A percentile compares a stretch with the other conserved stretches of the same genome.
Evolutionary conservation across 257 asterid species (phyloP).

Genomic region (Solanum raphanifolium): DNA sequence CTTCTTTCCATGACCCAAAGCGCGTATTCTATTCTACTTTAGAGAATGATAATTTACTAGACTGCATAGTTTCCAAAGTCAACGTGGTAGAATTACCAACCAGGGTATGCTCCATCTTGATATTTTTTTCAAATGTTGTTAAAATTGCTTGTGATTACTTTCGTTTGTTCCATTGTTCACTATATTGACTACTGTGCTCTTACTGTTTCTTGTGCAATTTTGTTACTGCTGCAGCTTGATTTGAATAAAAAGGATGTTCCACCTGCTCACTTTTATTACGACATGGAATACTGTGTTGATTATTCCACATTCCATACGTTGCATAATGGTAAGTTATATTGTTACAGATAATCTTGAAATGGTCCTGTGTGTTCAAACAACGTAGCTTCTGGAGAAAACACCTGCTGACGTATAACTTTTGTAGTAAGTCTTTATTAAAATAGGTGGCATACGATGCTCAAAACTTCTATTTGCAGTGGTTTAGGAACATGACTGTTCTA

Average conservation of each 20-base stretch:
- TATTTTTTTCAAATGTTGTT: background rate
- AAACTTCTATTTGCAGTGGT: background rate
- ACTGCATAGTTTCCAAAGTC: conserved; percentile 80
- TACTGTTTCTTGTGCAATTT: background rate
- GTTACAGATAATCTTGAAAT: background rate
- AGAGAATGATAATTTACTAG: conserved; percentile 66
- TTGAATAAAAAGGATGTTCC: conserved; percentile 16
- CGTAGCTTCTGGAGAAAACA: background rate
- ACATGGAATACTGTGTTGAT: conserved; percentile 80
- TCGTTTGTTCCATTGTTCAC: background rate
- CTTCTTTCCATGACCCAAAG: conserved; percentile 51
- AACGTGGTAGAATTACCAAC: conserved; percentile 36
- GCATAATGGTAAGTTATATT: conserved; percentile 34
- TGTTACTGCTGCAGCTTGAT: conserved; percentile 29
- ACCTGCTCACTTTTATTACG: conserved; percentile 59
- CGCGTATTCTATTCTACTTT: conserved; percentile 76
- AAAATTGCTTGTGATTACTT: background rate
- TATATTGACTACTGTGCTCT: background rate
- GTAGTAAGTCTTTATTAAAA: background rate
- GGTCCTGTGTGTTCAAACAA: background rate
- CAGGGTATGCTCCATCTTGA: conserved; percentile 29
- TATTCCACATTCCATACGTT: conserved; percentile 69
- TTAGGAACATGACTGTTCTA: background rate
- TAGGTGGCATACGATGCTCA: background rate
- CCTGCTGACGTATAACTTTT: background rate